Conservation (phyloP, 768 basidiomycete species). For the Lentinula edodes region DNA sequence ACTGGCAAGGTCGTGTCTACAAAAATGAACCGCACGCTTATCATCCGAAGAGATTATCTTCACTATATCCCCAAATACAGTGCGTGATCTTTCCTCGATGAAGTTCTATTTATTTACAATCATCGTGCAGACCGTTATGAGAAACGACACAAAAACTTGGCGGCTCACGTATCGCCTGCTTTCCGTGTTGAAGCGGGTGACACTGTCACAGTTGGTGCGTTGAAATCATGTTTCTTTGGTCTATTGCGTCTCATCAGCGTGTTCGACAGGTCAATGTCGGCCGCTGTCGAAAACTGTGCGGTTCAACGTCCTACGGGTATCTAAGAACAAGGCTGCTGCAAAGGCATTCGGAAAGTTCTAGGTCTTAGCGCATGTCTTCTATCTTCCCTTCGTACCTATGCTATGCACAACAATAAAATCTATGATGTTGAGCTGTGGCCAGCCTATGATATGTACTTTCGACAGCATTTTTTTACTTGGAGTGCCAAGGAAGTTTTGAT, state of each 20-base stretch:
- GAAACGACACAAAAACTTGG: constrained; percentile 98
- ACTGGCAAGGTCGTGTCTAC: constrained; percentile 97
- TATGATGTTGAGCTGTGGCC: constrained; percentile 11
- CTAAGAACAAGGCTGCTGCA: constrained; percentile 84
- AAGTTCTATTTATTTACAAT: background rate
- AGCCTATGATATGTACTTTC: background rate
- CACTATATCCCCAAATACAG: constrained; percentile 99
- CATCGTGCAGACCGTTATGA: constrained; percentile 81
- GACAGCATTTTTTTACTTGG: background rate
- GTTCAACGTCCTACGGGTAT: constrained; percentile 97
- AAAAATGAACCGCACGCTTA: constrained; percentile 98
- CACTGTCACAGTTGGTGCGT: constrained; percentile 89
- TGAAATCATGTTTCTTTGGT: background rate
- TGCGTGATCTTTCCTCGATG: constrained; percentile 34
- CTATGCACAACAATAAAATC: constrained; percentile 19
- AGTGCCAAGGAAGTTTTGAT: background rate
- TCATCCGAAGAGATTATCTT: constrained; percentile 92
- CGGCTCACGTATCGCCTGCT: constrained; percentile 94
- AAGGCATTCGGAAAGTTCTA: constrained; percentile 97
- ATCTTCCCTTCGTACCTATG: constrained; percentile 17
- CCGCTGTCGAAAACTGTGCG: constrained; percentile 98
- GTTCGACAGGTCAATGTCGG: constrained; percentile 83
- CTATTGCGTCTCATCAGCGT: constrained; percentile 1
- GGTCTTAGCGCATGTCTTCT: constrained; percentile 8
- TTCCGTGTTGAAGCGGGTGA: constrained; percentile 98